Evolutionary conservation across 2,329 filamentous ascomycete species (phyloP).

Genomic region (Aspergillus aculeatus): DNA sequence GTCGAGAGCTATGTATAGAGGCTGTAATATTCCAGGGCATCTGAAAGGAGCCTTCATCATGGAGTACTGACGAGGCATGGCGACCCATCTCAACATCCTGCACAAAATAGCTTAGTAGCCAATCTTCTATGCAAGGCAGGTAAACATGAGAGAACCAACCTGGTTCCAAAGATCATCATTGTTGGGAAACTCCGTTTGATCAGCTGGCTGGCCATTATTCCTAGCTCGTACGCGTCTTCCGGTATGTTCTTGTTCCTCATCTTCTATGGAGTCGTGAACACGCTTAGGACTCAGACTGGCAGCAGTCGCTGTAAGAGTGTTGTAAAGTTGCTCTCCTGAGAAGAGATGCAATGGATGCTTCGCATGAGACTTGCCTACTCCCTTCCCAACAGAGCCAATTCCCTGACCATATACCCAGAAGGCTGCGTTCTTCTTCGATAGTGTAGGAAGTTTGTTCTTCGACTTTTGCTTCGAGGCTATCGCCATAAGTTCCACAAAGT

Average conservation of each 20-base stretch:
- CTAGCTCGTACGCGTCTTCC: slow-evolving; percentile 41
- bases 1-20: slow-evolving; percentile 54
- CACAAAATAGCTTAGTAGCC: not conserved
- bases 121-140: not conserved
- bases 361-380: slow-evolving; percentile 42
- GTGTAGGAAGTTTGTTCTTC: slow-evolving; percentile 39
- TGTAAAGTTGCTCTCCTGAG: slow-evolving; percentile 55
- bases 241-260: slow-evolving; percentile 25
- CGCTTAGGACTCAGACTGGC: slow-evolving; percentile 29
- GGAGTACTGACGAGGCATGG: slow-evolving; percentile 64
- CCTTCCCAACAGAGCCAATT: slow-evolving; percentile 54
- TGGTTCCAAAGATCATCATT: slow-evolving; percentile 40
- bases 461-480: slow-evolving; percentile 47
- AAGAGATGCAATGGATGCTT: slow-evolving; percentile 58
- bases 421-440: slow-evolving; percentile 63
- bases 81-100: slow-evolving; percentile 67
- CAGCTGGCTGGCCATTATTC: slow-evolving; percentile 30
- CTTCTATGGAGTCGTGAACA: slow-evolving; percentile 21
- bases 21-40: slow-evolving; percentile 68
- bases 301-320: slow-evolving; percentile 43
- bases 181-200: slow-evolving; percentile 34
- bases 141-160: slow-evolving; percentile 20
- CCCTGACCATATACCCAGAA: slow-evolving; percentile 60
- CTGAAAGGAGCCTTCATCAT: slow-evolving; percentile 64
- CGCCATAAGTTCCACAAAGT: slow-evolving; percentile 63